Conservation (phyloP, 441 rosid genomes). For the Adansonia rubrostipa region DNA sequence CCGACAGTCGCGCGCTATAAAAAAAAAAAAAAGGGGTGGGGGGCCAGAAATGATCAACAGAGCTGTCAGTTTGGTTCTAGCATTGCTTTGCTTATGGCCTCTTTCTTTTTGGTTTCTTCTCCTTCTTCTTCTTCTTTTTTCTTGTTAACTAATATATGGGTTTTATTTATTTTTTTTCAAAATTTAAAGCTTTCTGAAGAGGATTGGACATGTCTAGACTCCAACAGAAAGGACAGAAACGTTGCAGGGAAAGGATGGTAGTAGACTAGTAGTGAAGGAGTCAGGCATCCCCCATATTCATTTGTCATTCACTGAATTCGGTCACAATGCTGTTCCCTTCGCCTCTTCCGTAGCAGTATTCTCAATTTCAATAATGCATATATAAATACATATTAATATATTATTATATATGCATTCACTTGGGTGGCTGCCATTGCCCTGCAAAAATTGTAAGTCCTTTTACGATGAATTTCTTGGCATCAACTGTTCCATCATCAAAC, state of each 20-base stretch:
- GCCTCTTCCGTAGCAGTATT: conserved; percentile 41
- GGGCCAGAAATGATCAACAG: conserved; percentile 21
- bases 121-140: background rate
- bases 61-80: conserved; percentile 15
- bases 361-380: background rate
- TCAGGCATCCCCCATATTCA: conserved; percentile 23
- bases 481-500: too few relatives aligned
- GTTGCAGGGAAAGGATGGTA: conserved; percentile 11
- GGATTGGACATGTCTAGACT: conserved; percentile 42
- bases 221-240: conserved; percentile 20
- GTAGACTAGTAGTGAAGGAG: background rate
- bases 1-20: conserved; percentile 60
- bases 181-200: background rate
- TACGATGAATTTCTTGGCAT: background rate
- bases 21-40: conserved; percentile 1
- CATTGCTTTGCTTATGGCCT: background rate
- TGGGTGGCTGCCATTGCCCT: background rate
- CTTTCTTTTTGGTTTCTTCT: background rate
- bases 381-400: too few relatives aligned
- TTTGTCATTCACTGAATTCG: conserved; percentile 28
- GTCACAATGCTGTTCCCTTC: conserved; percentile 25
- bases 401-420: conserved; percentile 5
- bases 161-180: background rate
- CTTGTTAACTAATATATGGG: background rate
- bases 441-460: background rate